phyloP scores from a whole-genome alignment of 78 protist genomes.

The Polysphondylium violaceum region DNA sequence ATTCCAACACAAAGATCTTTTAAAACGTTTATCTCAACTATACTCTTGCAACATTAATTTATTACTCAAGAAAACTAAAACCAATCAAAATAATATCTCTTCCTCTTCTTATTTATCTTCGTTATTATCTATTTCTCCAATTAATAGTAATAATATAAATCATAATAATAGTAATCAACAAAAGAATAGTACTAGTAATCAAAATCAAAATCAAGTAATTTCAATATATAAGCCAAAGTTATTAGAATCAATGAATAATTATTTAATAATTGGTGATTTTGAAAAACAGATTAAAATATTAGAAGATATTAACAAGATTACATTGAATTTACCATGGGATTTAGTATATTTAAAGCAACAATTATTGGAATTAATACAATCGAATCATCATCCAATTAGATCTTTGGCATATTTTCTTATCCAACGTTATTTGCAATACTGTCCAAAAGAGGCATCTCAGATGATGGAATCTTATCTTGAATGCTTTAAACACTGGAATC shows the following conservation, averaged over 20 bases:
- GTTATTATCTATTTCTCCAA: not conserved
- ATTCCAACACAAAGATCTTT: not conserved
- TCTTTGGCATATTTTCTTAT: slow-evolving; percentile 23
- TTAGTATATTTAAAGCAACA: slow-evolving; percentile 4
- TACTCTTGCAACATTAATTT: slow-evolving; percentile 32
- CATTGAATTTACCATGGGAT: not conserved
- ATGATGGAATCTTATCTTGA: slow-evolving; percentile 17
- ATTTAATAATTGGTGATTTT: not conserved
- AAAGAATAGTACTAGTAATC: not conserved
- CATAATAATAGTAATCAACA: not conserved
- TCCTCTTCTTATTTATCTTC: slow-evolving; percentile 17
- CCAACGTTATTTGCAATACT: slow-evolving; percentile 37
- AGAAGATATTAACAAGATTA: slow-evolving; percentile 19
- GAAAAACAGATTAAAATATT: slow-evolving; percentile 10
- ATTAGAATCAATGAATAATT: not conserved
- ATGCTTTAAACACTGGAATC: slow-evolving; percentile 40
- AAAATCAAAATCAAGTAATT: slow-evolving; percentile 12
- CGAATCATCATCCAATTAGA: slow-evolving; percentile 10
- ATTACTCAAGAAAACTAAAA: slow-evolving; percentile 8
- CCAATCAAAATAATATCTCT: slow-evolving; percentile 7
- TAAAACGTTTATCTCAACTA: slow-evolving; percentile 22
- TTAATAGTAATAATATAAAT: not conserved
- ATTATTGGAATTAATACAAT: slow-evolving; percentile 10
- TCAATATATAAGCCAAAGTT: not conserved
- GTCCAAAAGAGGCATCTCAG: slow-evolving; percentile 11